phyloP scores from a whole-genome alignment of 176 grass and related monocot genomes.

The Thalia dealbata region DNA sequence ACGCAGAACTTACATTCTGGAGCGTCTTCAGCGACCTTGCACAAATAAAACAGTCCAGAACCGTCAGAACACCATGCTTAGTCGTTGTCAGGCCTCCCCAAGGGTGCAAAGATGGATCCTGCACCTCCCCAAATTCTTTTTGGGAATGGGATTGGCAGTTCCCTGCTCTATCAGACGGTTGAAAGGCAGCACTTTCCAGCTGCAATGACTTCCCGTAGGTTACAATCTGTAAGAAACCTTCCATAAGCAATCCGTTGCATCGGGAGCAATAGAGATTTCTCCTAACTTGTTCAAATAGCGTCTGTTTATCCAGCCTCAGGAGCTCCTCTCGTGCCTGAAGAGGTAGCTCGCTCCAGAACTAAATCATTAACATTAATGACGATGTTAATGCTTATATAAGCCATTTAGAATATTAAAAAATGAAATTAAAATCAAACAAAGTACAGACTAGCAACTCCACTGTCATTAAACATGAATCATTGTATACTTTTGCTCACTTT shows the following conservation, averaged over 20 bases:
- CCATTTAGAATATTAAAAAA: conserved; percentile 7
- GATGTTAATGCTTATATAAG: conserved; percentile 15
- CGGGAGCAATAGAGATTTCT: conserved; percentile 95
- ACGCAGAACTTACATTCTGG: conserved; percentile 59
- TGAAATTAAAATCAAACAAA: not conserved
- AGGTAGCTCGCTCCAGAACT: conserved; percentile 84
- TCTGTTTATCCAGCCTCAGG: conserved; percentile 80
- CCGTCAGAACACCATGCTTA: conserved; percentile 76
- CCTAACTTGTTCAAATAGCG: conserved; percentile 80
- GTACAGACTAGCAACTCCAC: not conserved
- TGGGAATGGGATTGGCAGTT: conserved; percentile 22
- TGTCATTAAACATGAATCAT: not conserved
- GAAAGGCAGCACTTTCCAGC: conserved; percentile 32
- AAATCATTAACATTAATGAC: conserved; percentile 31
- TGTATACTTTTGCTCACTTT: not conserved
- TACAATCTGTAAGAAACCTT: conserved; percentile 82
- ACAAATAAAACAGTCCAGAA: conserved; percentile 77
- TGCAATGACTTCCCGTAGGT: conserved; percentile 63
- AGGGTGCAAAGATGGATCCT: conserved; percentile 64
- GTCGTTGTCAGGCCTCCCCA: conserved; percentile 82
- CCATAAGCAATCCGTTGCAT: conserved; percentile 84
- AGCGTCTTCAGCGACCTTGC: conserved; percentile 56
- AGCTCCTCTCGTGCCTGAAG: conserved; percentile 54
- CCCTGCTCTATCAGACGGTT: conserved; percentile 15
- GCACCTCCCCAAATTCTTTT: conserved; percentile 32